Evolutionary conservation across 176 grass and related monocot species (phyloP), one percentile per base, ranked within the genome.

Genomic region (Pontederia crassipes): DNA sequence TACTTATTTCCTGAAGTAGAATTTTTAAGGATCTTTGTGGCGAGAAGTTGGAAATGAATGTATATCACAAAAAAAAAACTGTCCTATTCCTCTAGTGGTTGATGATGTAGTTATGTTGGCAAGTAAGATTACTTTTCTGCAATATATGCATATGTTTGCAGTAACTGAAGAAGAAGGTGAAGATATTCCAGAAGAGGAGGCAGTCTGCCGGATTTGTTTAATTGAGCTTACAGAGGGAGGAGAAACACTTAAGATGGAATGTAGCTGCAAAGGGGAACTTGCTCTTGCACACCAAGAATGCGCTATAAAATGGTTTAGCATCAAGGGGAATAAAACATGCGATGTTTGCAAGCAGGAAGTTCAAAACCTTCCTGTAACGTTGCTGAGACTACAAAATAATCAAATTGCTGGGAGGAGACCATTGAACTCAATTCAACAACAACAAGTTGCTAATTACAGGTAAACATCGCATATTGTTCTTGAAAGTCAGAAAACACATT

Each of bases 221-320:
- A 68, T 98, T 71, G 87, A 98, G 69, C 87, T 98, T 13, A 79
- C 86, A 3, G 93, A 98, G 85, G 87, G 87, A 59, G 93, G 87
- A 24, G 93, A 98, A 86, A 98, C 93, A 67, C 76, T 98, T 77
- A 98, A 98, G 85, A 77, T 98, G 93, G 93, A 98, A 57, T 98
- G 93, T 68, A 92, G 93, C 59, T 98, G 93, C 84, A 98, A 98
- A 82, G 93, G 93, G 67, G 93, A 98, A 61, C 87, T 98, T 62
- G 87, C 93, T 18, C 80, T 98, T 75, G 93, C 87, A 10, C 93
- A 98, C 77, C 84, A 98, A 75, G 93, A 98, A 18, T 98, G 93
- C 76, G 93, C 93, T 47, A 58, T 98, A 68, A 98, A 98, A 85
- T 98, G 93, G 93, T 98, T 98, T 81, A 98, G 87, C 58, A 92